A percentile compares a stretch with the other conserved stretches of the same genome.
These are phyloP conservation scores for Suhomyces yuchorum DNA, from an alignment of 1,139 yeast species.

Conservation along the genomic window DNA sequence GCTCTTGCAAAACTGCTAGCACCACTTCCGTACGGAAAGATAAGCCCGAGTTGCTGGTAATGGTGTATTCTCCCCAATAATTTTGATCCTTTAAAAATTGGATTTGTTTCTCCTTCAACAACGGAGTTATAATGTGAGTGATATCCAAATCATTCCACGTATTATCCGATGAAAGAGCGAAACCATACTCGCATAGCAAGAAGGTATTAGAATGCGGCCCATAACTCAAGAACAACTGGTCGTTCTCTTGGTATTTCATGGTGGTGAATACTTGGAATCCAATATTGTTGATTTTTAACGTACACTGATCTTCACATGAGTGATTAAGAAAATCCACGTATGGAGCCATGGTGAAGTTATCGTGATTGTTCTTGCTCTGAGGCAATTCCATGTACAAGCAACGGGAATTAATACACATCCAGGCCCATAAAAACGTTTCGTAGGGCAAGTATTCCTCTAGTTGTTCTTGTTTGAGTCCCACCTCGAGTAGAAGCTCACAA, in stretches of 20 bases:
- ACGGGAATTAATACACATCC: conserved; percentile 90
- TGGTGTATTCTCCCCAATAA: conserved; percentile 75
- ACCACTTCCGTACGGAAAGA: conserved; percentile 81
- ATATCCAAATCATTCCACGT: conserved; percentile 75
- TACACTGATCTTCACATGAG: conserved; percentile 55
- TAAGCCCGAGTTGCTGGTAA: conserved; percentile 49
- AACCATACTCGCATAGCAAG: conserved; percentile 85
- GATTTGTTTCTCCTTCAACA: conserved; percentile 41
- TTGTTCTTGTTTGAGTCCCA: conserved; percentile 7
- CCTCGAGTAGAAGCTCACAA: conserved; percentile 21
- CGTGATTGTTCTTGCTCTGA: conserved; percentile 47
- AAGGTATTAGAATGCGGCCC: conserved; percentile 89
- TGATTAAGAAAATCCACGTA: conserved; percentile 89
- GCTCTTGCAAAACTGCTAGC: conserved; percentile 60
- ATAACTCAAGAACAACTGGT: conserved; percentile 73
- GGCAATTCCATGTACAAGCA: conserved; percentile 80
- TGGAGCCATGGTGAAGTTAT: conserved; percentile 90
- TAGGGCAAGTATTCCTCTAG: conserved; percentile 12
- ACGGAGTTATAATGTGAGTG: conserved; percentile 38
- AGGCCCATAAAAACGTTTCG: conserved; percentile 58
- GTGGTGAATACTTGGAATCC: conserved; percentile 57
- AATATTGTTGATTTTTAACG: conserved; percentile 43
- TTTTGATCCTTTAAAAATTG: conserved; percentile 52
- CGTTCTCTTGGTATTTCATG: conserved; percentile 38
- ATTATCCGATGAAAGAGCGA: conserved; percentile 52